phyloP scores from a whole-genome alignment of 306 rosid species.

The Gastrolobium villosum region DNA sequence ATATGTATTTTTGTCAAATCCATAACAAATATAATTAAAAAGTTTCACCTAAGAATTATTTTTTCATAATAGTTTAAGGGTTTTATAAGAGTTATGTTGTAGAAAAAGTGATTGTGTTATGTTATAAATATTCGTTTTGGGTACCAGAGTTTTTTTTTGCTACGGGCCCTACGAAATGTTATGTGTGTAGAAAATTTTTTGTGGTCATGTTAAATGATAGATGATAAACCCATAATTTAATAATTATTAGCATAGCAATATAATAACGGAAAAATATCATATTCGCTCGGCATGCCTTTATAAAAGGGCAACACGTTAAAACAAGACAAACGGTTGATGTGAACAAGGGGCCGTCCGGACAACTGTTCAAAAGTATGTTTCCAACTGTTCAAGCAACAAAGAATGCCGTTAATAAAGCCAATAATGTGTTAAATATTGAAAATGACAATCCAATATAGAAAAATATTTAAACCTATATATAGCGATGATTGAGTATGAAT shows the following conservation, averaged over 20 bases:
- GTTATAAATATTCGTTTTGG: no score
- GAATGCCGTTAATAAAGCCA: neutral
- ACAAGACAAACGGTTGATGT: slow-evolving; percentile 11
- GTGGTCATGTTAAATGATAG: no score
- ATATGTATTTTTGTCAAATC: no score
- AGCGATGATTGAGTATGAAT: slow-evolving; percentile 25
- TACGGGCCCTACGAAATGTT: no score
- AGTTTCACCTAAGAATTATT: no score
- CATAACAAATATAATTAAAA: no score
- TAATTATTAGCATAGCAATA: neutral
- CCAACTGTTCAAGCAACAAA: slow-evolving; percentile 17
- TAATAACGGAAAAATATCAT: neutral
- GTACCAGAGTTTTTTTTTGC: no score
- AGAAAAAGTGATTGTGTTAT: no score
- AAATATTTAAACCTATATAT: neutral
- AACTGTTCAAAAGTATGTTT: neutral
- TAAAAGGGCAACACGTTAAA: neutral
- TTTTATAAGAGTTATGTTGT: no score
- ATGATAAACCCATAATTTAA: no score
- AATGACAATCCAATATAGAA: slow-evolving; percentile 2
- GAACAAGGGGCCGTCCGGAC: neutral
- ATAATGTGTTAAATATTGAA: slow-evolving; percentile 15
- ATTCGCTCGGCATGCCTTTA: neutral
- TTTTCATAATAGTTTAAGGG: no score
- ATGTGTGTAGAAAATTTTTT: no score